Conservation (phyloP, 371 early-diverging fungal genomes). For the Mucor racemosus region DNA sequence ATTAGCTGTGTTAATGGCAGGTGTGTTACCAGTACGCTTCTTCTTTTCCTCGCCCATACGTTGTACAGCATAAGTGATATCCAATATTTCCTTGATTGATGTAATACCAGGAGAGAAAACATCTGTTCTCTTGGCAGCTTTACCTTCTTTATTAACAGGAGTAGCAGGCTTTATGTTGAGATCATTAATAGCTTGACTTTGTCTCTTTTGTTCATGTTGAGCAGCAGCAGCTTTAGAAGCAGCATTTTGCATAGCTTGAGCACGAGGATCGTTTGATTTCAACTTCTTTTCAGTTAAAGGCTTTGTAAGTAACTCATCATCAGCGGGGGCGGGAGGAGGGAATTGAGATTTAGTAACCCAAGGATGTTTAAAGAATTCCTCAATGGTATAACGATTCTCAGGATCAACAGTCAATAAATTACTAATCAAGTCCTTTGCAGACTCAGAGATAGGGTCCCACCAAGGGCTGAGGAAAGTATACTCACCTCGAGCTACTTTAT, state of each 20-base stretch:
- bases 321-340: conserved; percentile 17
- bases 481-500: conserved; percentile 68
- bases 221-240: conserved; percentile 27
- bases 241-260: conserved; percentile 31
- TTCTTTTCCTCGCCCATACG: conserved; percentile 61
- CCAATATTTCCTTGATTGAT: conserved; percentile 57
- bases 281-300: conserved; percentile 13
- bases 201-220: conserved; percentile 27
- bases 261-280: conserved; percentile 21
- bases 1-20: not conserved
- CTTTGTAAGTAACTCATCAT: conserved; percentile 5
- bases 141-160: not conserved
- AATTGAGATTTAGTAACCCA: conserved; percentile 67
- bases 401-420: conserved; percentile 64
- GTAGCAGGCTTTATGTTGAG: not conserved
- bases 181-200: conserved; percentile 28
- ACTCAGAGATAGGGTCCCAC: conserved; percentile 74
- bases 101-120: conserved; percentile 52
- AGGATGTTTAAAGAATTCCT: conserved; percentile 80
- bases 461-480: conserved; percentile 72
- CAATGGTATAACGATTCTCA: conserved; percentile 60
- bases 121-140: conserved; percentile 26
- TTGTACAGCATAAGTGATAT: conserved; percentile 60
- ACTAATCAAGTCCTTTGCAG: conserved; percentile 76
- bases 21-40: conserved; percentile 21